Percentiles rank a stretch among this genome's conserved stretches.
Conservation (phyloP, 805 yeast species). For the Pichia manshurica region DNA sequence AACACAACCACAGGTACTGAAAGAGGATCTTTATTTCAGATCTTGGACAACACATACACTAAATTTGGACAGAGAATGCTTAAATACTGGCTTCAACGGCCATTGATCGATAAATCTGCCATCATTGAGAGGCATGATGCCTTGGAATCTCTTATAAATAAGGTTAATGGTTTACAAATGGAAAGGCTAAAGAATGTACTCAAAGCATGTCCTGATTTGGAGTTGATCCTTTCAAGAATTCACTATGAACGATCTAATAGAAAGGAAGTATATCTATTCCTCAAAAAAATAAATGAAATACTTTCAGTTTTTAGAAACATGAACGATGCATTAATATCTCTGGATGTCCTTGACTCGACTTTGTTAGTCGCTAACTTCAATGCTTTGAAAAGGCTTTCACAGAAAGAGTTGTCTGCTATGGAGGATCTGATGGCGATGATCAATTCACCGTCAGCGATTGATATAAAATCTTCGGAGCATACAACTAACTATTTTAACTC, state of each 20-base stretch:
- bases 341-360: conserved; percentile 17
- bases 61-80: conserved; percentile 66
- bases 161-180: conserved; percentile 34
- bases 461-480: conserved; percentile 38
- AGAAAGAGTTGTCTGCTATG: conserved; percentile 2
- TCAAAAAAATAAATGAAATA: conserved; percentile 41
- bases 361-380: conserved; percentile 9
- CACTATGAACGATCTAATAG: conserved; percentile 56
- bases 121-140: conserved; percentile 65
- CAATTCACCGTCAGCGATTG: conserved; percentile 45
- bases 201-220: conserved; percentile 45
- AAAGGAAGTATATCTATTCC: conserved; percentile 51
- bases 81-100: conserved; percentile 68
- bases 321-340: conserved; percentile 16
- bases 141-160: conserved; percentile 40
- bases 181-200: conserved; percentile 27
- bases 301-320: conserved; percentile 25
- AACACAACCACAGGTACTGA: conserved; percentile 52
- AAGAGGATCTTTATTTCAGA: conserved; percentile 72
- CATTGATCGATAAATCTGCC: conserved; percentile 48
- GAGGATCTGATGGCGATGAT: conserved; percentile 36
- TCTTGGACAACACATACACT: conserved; percentile 75
- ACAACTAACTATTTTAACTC: conserved; percentile 36
- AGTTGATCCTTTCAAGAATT: conserved; percentile 49
- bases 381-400: conserved; percentile 2